These are phyloP conservation scores for Carex kokanica DNA, from an alignment of 176 grass and related monocot genomes.

Conservation along the genomic window DNA sequence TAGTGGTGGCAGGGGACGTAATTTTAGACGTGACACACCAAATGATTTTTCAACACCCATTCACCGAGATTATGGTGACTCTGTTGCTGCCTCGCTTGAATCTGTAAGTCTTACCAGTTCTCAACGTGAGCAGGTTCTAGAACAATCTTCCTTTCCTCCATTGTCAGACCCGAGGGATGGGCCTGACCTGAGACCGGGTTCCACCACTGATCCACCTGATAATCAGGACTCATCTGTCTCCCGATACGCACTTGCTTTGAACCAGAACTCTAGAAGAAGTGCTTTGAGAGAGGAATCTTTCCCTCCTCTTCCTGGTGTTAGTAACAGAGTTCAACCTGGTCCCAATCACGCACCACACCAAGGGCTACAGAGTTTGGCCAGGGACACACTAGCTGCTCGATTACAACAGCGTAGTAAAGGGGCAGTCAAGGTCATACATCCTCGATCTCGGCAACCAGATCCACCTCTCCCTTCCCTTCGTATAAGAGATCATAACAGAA, in stretches of 20 bases:
- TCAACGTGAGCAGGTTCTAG: constrained; percentile 37
- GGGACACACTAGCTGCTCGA: constrained; percentile 64
- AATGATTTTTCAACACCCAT: constrained; percentile 31
- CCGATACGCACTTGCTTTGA: constrained; percentile 68
- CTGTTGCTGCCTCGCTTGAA: constrained; percentile 35
- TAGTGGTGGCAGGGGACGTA: constrained; percentile 52
- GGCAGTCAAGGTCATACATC: constrained; percentile 47
- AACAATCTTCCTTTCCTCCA: constrained; percentile 80
- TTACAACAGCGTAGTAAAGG: constrained; percentile 61
- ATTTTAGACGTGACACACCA: constrained; percentile 41
- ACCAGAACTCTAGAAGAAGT: constrained; percentile 51
- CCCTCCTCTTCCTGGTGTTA: constrained; percentile 78
- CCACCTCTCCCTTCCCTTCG: no score
- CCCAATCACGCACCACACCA: constrained; percentile 28
- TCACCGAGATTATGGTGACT: constrained; percentile 34
- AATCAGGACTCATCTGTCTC: constrained; percentile 41
- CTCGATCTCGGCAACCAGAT: constrained; percentile 28
- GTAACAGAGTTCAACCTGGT: constrained; percentile 36
- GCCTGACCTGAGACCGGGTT: constrained; percentile 39
- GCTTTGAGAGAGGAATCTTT: constrained; percentile 74
- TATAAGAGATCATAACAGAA: no score
- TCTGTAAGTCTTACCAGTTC: constrained; percentile 37
- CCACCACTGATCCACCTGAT: constrained; percentile 47
- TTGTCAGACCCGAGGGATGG: constrained; percentile 52
- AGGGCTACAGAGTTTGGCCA: constrained; percentile 61